A percentile compares a stretch with the other conserved stretches of the same genome.
These are phyloP conservation scores for Trichomonas tenax DNA, from an alignment of 208 protist species.

Conservation along the genomic window DNA sequence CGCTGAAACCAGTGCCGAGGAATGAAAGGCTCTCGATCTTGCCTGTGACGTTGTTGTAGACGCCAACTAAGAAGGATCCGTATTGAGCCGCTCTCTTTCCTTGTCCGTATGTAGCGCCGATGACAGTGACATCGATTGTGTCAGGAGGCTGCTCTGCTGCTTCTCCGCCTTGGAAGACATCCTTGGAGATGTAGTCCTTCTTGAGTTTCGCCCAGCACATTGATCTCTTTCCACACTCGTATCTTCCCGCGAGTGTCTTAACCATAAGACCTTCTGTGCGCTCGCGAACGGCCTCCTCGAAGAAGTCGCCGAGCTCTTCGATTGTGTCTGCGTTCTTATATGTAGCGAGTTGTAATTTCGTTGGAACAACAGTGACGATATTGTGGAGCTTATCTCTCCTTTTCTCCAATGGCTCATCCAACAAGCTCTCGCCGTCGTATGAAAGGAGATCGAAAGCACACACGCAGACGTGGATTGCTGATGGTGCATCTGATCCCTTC, in stretches of 20 bases:
- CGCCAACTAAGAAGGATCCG: constrained; percentile 89
- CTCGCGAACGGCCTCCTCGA: constrained; percentile 63
- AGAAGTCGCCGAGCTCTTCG: constrained; percentile 74
- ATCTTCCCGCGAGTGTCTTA: constrained; percentile 71
- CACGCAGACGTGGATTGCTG: constrained; percentile 61
- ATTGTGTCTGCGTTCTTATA: constrained; percentile 43
- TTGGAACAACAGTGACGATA: not conserved
- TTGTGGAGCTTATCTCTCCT: constrained; percentile 61
- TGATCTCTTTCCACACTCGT: constrained; percentile 82
- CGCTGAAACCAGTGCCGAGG: constrained; percentile 80
- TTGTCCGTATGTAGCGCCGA: constrained; percentile 68
- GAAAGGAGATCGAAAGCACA: constrained; percentile 98
- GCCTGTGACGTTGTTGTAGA: constrained; percentile 73
- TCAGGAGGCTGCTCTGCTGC: constrained; percentile 97
- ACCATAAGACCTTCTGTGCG: constrained; percentile 91
- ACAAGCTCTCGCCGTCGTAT: constrained; percentile 73
- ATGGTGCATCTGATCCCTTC: constrained; percentile 29
- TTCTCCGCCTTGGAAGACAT: constrained; percentile 34
- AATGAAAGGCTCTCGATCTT: constrained; percentile 90
- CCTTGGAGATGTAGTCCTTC: constrained; percentile 19
- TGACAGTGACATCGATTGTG: constrained; percentile 92
- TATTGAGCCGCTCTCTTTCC: constrained; percentile 83
- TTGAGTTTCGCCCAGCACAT: constrained; percentile 85
- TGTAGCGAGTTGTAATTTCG: constrained; percentile 2
- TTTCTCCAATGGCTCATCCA: constrained; percentile 42